phyloP scores from a whole-genome alignment of 2,329 filamentous ascomycete species.

The Fusarium clavum region DNA sequence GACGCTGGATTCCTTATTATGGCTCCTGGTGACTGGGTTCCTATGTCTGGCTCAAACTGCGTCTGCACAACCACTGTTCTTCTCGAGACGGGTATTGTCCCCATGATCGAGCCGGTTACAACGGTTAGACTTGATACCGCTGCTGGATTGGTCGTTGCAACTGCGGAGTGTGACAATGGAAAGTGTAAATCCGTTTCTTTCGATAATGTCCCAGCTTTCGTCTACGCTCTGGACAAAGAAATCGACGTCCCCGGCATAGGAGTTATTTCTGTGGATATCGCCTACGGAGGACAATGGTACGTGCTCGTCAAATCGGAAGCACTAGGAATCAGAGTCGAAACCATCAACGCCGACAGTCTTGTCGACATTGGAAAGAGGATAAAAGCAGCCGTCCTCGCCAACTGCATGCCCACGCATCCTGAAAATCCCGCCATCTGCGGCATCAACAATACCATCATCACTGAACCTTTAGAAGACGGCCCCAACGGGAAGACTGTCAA shows the following conservation, averaged over 20 bases:
- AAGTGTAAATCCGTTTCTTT: slow-evolving; percentile 26
- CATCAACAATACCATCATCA: slow-evolving; percentile 55
- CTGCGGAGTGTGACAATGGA: slow-evolving; percentile 17
- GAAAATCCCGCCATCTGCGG: slow-evolving; percentile 55
- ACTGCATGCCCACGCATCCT: slow-evolving; percentile 54
- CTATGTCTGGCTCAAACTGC: slow-evolving; percentile 56
- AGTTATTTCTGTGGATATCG: slow-evolving; percentile 2
- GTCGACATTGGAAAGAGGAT: slow-evolving; percentile 53
- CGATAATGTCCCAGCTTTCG: slow-evolving; percentile 16
- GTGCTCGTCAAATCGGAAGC: slow-evolving; percentile 20
- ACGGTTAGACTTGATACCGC: slow-evolving; percentile 13
- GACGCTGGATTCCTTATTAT: slow-evolving; percentile 57
- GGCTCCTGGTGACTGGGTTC: slow-evolving; percentile 36
- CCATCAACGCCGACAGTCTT: slow-evolving; percentile 18
- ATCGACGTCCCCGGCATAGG: slow-evolving; percentile 4
- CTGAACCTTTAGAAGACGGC: slow-evolving; percentile 33
- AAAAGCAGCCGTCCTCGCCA: slow-evolving; percentile 52
- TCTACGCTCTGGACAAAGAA: slow-evolving; percentile 17
- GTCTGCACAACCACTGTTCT: slow-evolving; percentile 58
- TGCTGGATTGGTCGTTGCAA: slow-evolving; percentile 12
- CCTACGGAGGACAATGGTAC: slow-evolving; percentile 24
- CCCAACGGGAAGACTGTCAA: slow-evolving; percentile 9
- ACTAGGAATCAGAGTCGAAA: slow-evolving; percentile 15
- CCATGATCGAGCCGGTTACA: slow-evolving; percentile 53
- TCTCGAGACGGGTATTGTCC: slow-evolving; percentile 58